Evolutionary conservation across 1,284 basidiomycete species (phyloP).

Genomic region (Porodaedalea pini): DNA sequence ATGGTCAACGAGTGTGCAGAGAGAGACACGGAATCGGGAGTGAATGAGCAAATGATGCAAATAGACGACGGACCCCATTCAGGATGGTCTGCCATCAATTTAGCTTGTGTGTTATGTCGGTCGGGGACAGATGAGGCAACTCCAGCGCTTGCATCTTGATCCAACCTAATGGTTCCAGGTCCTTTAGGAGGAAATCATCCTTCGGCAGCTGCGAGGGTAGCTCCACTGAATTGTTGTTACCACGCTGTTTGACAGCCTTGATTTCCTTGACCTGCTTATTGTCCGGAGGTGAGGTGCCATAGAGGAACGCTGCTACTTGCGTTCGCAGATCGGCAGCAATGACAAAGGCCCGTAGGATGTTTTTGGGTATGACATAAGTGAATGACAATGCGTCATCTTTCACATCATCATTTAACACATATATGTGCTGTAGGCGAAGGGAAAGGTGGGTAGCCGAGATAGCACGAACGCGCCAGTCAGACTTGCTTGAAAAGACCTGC

Average conservation of each 20-base stretch:
- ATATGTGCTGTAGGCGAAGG: constrained; percentile 95
- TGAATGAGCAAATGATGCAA: constrained; percentile 94
- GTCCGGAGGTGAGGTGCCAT: constrained; percentile 90
- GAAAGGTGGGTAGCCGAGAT: constrained; percentile 96
- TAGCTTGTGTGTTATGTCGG: constrained; percentile 94
- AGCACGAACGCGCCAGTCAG: constrained; percentile 97
- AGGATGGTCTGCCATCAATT: constrained; percentile 93
- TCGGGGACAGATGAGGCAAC: constrained; percentile 87
- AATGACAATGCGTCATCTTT: constrained; percentile 93
- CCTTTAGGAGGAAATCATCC: constrained; percentile 93
- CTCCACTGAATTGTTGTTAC: constrained; percentile 91
- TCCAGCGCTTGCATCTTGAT: constrained; percentile 96
- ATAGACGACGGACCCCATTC: constrained; percentile 95
- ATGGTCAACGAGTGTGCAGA: constrained; percentile 90
- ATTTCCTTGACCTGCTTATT: constrained; percentile 99
- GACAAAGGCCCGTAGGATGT: constrained; percentile 93
- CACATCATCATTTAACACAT: constrained; percentile 98
- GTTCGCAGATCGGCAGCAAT: constrained; percentile 92
- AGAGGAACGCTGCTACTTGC: constrained; percentile 93
- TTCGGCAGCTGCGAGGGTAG: constrained; percentile 83
- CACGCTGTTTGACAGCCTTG: constrained; percentile 93
- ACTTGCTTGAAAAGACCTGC: constrained; percentile 96
- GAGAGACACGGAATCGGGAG: constrained; percentile 94
- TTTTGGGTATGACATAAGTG: constrained; percentile 98
- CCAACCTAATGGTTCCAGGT: constrained; percentile 95